phyloP scores from a whole-genome alignment of 2,329 filamentous ascomycete genomes.

The Claviceps purpurea region DNA sequence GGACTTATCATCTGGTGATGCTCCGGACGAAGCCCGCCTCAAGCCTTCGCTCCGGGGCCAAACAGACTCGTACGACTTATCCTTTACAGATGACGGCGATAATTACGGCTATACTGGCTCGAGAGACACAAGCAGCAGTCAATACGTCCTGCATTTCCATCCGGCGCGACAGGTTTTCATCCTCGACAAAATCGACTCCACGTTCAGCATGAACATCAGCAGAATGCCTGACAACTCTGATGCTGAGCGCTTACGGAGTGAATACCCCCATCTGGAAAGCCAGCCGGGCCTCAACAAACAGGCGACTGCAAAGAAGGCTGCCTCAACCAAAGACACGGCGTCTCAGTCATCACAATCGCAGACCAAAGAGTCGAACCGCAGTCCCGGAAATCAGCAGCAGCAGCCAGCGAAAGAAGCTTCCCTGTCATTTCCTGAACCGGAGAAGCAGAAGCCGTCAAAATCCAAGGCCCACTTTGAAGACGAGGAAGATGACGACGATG shows the following conservation, averaged over 20 bases:
- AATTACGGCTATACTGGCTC: conserved; percentile 49
- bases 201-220: conserved; percentile 76
- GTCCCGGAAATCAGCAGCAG: conserved; percentile 22
- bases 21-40: conserved; percentile 35
- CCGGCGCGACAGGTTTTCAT: conserved; percentile 61
- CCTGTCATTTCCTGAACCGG: conserved; percentile 20
- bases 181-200: conserved; percentile 68
- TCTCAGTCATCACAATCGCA: conserved; percentile 4
- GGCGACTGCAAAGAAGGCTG: conserved; percentile 13
- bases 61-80: conserved; percentile 41
- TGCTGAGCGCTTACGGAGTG: conserved; percentile 46
- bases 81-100: conserved; percentile 39
- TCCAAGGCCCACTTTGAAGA: conserved; percentile 20
- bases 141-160: conserved; percentile 65
- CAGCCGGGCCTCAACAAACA: conserved; percentile 13
- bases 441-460: conserved; percentile 20
- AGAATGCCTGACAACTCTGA: conserved; percentile 54
- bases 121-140: conserved; percentile 39
- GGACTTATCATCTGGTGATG: conserved; percentile 32
- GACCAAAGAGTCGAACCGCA: conserved; percentile 13
- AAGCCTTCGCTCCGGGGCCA: conserved; percentile 35
- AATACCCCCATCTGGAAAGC: conserved; percentile 51
- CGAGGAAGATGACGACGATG: conserved; percentile 40
- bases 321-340: conserved; percentile 10
- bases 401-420: conserved; percentile 23